Percentiles rank a stretch among this genome's conserved stretches.
These are phyloP conservation scores for Neurospora sp. DNA, from an alignment of 495 filamentous ascomycete genomes.

Conservation along the genomic window DNA sequence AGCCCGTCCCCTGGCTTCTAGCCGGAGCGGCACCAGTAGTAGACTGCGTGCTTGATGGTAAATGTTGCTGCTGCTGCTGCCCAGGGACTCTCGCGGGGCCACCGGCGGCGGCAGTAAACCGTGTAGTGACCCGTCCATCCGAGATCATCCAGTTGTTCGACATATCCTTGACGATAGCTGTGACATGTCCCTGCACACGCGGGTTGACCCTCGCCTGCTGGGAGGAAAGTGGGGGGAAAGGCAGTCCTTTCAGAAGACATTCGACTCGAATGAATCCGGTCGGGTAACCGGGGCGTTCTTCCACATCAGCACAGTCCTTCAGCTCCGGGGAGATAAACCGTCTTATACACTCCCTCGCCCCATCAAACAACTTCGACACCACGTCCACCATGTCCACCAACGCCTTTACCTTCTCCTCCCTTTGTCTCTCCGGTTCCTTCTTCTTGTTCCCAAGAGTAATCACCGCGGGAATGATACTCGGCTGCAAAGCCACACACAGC, in stretches of 20 bases:
- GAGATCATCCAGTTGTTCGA: conserved; percentile 26
- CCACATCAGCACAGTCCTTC: neutral
- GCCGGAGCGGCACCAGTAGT: neutral
- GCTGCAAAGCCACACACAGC: neutral
- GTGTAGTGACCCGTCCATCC: conserved; percentile 15
- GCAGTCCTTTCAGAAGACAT: neutral
- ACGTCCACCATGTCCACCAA: neutral
- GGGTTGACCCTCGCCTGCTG: neutral
- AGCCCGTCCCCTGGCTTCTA: conserved; percentile 16
- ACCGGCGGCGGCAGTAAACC: neutral
- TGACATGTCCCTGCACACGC: conserved; percentile 22
- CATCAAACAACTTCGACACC: neutral
- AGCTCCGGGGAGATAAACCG: neutral
- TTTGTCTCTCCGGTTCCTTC: neutral
- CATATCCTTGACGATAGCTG: conserved; percentile 27
- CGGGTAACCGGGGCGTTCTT: neutral
- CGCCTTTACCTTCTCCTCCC: neutral
- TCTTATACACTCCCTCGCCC: neutral
- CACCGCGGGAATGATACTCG: neutral
- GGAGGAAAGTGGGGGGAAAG: neutral
- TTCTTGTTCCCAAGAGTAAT: neutral
- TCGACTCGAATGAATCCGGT: neutral
- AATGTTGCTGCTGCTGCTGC: conserved; percentile 6
- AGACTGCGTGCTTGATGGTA: conserved; percentile 13
- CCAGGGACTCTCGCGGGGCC: neutral